These are phyloP conservation scores for Suillus lakei DNA, from an alignment of 768 basidiomycete species.

Conservation along the genomic window DNA sequence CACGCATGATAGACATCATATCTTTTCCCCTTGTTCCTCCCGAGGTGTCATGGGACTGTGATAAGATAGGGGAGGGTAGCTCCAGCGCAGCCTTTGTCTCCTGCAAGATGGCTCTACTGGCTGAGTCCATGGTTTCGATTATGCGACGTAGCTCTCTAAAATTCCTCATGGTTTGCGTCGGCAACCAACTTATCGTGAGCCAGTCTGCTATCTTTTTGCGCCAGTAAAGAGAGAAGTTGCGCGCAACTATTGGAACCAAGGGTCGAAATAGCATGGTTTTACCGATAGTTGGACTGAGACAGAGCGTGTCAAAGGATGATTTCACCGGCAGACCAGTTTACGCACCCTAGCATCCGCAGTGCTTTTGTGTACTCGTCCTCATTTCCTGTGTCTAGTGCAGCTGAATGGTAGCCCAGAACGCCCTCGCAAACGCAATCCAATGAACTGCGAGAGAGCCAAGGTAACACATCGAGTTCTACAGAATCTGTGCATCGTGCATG, in stretches of 20 bases:
- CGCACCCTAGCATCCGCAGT: constrained; percentile 25
- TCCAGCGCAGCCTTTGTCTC: constrained; percentile 26
- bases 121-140: constrained; percentile 20
- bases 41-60: background rate
- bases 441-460: constrained; percentile 27
- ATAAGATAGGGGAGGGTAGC: background rate
- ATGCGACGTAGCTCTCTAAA: constrained; percentile 15
- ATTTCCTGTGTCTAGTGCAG: constrained; percentile 16
- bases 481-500: background rate
- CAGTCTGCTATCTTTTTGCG: constrained; percentile 24
- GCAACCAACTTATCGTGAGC: constrained; percentile 20
- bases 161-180: background rate
- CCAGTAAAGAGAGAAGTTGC: constrained; percentile 16
- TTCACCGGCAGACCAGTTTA: background rate
- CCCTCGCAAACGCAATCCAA: constrained; percentile 32
- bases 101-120: constrained; percentile 18
- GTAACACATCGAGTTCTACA: constrained; percentile 27
- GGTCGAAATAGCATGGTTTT: constrained; percentile 19
- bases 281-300: background rate
- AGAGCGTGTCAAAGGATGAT: background rate
- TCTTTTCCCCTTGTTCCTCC: constrained; percentile 18
- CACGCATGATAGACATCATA: constrained; percentile 36
- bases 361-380: constrained; percentile 22
- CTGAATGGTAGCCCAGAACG: constrained; percentile 27
- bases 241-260: constrained; percentile 20